Evolutionary conservation across 352 stramenopile species (phyloP), one percentile per base, ranked within the genome.

Genomic region (Globisporangium mamillatum): DNA sequence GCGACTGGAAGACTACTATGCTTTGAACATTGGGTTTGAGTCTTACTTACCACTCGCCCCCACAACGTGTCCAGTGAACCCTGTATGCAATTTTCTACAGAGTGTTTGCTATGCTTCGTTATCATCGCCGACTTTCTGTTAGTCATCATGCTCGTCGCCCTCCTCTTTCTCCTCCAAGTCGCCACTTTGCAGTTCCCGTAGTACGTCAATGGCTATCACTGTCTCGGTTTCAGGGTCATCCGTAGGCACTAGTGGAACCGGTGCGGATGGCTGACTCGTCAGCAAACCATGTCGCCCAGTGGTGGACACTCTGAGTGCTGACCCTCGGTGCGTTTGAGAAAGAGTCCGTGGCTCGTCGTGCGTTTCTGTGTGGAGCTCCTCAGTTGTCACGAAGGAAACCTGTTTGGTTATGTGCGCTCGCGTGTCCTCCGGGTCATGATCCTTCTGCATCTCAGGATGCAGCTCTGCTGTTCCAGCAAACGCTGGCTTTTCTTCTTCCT

Each of bases 121-220:
- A 22, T 50, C 16, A n/a, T 8, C 41, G 14, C 4, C 16, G 20
- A 20, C 41, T 9, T 50, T 4, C 41, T n/a, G 16, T 18, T 48
- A 14, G 38, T 48, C 38, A 20, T 48, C 38, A 14, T 20, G 14
- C 14, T n/a, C 12, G 12, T 50, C 16, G 4, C 9, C 41, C 16
- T 22, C 1, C 6, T 54, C 38, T 36, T 64, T 64, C 41, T 64
- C 58, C 58, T 64, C 58, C 38, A 64, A 44, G 24, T 64, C 38
- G 9, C 36, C 36, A 7, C 22, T 54, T 34, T 36, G 36, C 14
- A 64, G 14, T 18, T 54, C 36, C 6, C 36, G n/a, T 14, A 64
- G 22, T n/a, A 63, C 7, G 4, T 46, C 57, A 22, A 10, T 12
- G n/a, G 20, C 4, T n/a, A 2, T 36, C 41, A 53, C 58, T 2